phyloP scores from a whole-genome alignment of 345 rosid genomes.

The Hevea brasiliensis region DNA sequence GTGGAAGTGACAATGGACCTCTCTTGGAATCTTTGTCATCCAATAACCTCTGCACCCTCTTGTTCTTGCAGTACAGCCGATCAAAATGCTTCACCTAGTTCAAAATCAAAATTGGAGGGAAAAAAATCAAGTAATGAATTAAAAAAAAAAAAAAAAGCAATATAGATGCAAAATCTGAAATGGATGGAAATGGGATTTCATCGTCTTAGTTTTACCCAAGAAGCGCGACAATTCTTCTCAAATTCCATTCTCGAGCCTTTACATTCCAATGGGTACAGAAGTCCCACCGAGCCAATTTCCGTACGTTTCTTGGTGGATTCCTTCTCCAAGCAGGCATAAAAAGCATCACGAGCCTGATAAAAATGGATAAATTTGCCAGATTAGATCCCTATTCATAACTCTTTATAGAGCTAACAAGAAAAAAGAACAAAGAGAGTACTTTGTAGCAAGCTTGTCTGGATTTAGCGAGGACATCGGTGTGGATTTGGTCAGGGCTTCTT shows the following conservation, averaged over 20 bases:
- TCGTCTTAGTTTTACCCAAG: conserved; percentile 53
- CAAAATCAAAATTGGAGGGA: neutral
- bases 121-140: neutral
- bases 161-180: no score
- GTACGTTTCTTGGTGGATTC: conserved; percentile 66
- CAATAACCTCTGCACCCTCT: conserved; percentile 64
- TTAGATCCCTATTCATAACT: neutral
- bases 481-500: no score
- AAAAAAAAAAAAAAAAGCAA: no score
- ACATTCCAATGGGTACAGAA: conserved; percentile 68
- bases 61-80: conserved; percentile 65
- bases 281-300: conserved; percentile 77
- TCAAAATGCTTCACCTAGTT: conserved; percentile 89
- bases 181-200: no score
- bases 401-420: neutral
- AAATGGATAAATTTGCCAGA: neutral
- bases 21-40: conserved; percentile 68
- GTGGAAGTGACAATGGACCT: conserved; percentile 78
- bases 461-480: conserved; percentile 62
- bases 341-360: conserved; percentile 70
- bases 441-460: conserved; percentile 81
- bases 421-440: conserved; percentile 24
- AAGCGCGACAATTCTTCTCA: conserved; percentile 56
- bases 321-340: conserved; percentile 70
- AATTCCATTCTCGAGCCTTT: conserved; percentile 48